Base-by-base conservation (phyloP, 2,329 filamentous ascomycete genomes). In the Phoma sp. region DNA sequence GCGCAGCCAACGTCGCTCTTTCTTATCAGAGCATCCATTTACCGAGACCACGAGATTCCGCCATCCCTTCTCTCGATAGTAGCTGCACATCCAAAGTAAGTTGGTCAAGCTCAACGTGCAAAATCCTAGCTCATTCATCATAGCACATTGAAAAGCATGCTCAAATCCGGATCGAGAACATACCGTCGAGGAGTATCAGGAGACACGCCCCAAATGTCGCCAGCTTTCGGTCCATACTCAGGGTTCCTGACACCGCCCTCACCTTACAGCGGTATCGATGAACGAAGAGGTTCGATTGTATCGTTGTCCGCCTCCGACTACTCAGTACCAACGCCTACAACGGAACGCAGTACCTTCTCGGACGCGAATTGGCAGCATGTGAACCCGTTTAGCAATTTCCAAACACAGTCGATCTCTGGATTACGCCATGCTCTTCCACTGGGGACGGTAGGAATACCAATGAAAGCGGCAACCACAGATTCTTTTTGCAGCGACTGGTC, bases 301-400 rank as follows among this genome's bases (percentile, higher is more conserved):
- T 71, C 69, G 15, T 58, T 70, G 5, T 57, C 58, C 51, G 58
- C 61, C 17, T 57, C 63, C 3, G 64, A 69, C 6, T 70, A 62
- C 43, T 70, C 68, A 3, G 55, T 67, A 37, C 69, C 71, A 10
- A 62, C 61, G 17, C 73, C 72, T 2, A 71, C 71, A n/a, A 65
- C 61, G 25, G 57, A 56, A 25, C 60, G 61, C 35, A 70, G 64
- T 40, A 61, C 61, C 6, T 56, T 69, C 25, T 46, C 55, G 3
- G 64, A 72, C 2, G 60, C 67, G n/a, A 60, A 57, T 22, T 63
- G 62, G 43, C 57, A 59, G 13, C 67, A 64, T 35, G 43, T 58
- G 4, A 51, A 51, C 17, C 32, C 57, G 2, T 66, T 66, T 29
- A 60, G 64, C 3, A 29, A 63, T n/a, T 49, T 52, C 22, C 62